Evolutionary conservation across 768 basidiomycete genomes (phyloP), one percentile per base, ranked within the genome.

Genomic region (Lactifluus pinguis): DNA sequence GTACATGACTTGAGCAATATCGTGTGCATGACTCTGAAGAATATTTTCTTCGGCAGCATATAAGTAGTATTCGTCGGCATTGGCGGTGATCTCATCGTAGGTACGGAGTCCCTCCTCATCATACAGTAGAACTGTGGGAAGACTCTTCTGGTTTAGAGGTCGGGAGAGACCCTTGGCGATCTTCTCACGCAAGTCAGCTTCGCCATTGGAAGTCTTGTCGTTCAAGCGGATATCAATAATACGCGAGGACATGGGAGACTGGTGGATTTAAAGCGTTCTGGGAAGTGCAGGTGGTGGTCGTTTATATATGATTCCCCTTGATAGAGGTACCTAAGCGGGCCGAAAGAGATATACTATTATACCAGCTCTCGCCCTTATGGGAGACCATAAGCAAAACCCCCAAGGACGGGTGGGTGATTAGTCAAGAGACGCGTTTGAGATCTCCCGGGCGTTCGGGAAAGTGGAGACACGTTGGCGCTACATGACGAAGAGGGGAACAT

Each of bases 31-130:
- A 29, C 70, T 75, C 72, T 83, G 85, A 64, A 98, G 76, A 60
- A 99, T 89, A 61, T 85, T 80, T 69, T 95, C 86, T 72, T 98
- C 97, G 0, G 91, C 90, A 3, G 77, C 73, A 72, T 95, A 99
- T 39, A 94, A 78, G 70, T 98, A 98, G 71, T 99, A 99, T 68
- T 92, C 88, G 11, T 80, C 77, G 1, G 80, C 86, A 32, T 83
- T 75, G 8, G 86, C 87, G 2, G 92, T 93, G 52, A 95, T 89
- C 42, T 82, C 78, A 74, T 95, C 93, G 75, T 93, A 95, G 15
- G 94, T 77, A 72, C 83, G 79, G 57, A 99, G 77, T 0, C 97
- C 97, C 21, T 76, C 78, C 68, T 95, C 88, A 65, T 93, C 84
- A 74, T 98, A 98, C 10, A 97, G 77, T 11, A 94, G 78, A 71